Base-by-base conservation (phyloP, 306 rosid species). In the Clitoria ternatea region DNA sequence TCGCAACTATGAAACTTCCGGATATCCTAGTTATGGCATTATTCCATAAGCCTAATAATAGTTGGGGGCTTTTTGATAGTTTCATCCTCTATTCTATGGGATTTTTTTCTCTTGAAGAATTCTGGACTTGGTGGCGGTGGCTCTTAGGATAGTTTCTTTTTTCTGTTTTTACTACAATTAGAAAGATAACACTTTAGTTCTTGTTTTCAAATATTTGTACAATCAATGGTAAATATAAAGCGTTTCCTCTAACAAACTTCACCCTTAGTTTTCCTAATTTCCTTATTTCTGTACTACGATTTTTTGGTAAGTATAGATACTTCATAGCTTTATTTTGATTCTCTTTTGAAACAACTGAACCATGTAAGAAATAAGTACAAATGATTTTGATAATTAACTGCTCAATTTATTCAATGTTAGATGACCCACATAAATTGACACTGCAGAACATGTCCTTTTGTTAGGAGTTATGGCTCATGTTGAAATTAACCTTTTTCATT, bases 391-490 rank as follows among this genome's bases (percentile, higher is more conserved):
- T 33, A 17, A 14, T 49, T 37, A 24, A 60, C 35, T 17, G 20
- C 24, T 42, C 14, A 26, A 15, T 26, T 19, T 30, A 4, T 23
- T 49, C 27, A 55, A 54, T 44, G 13, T 44, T 33, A 45, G 57
- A 26, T 14, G 63, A 22, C 6, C 14, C 12, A 18, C 27, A 10
- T 44, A 45, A 54, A 19, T 43, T 66, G n/a, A 33, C 62, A 43
- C 48, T 8, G 15, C 22, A 50, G 23, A 13, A 23, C 12, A 43
- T 15, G 22, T 23, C 23, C 37, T 44, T 15, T 32, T 19, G 24
- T 24, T 2, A 32, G 26, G n/a, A 75, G 43, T 32, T 61, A 6
- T 22, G 65, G 29, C 67, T 42, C 44, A 73, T 91, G 42, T 54
- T 60, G 23, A 72, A 23, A 54, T 30, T 30, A 66, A 71, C 36